Conservation (phyloP, 2,329 filamentous ascomycete genomes). For the Zymoseptoria brevis region DNA sequence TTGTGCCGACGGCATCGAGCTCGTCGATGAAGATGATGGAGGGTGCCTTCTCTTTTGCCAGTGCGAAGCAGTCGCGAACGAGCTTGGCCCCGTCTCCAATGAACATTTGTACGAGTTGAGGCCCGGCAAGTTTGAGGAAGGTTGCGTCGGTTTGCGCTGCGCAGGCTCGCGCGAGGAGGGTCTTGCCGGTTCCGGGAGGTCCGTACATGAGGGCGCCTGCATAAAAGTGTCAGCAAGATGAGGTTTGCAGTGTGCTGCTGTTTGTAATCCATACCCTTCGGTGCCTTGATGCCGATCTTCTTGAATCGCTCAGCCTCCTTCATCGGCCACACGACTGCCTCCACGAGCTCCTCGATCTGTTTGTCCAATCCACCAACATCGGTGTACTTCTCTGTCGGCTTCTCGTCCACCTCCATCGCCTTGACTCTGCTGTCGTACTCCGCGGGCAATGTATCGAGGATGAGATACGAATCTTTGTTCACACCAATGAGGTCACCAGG, state of each 20-base stretch:
- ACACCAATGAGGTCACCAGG: slow-evolving; percentile 95
- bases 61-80: slow-evolving; percentile 91
- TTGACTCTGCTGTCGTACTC: slow-evolving; percentile 99
- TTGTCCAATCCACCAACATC: slow-evolving; percentile 97
- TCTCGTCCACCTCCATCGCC: slow-evolving; percentile 99
- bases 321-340: slow-evolving; percentile 99
- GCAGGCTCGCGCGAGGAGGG: slow-evolving; percentile 85
- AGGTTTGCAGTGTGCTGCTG: not conserved
- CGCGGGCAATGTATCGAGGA: slow-evolving; percentile 90
- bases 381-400: slow-evolving; percentile 97
- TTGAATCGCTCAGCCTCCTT: slow-evolving; percentile 99
- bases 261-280: slow-evolving; percentile 77
- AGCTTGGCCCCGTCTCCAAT: slow-evolving; percentile 98
- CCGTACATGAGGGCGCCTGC: slow-evolving; percentile 96
- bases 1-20: slow-evolving; percentile 94
- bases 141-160: slow-evolving; percentile 97
- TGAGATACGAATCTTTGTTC: slow-evolving; percentile 97
- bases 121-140: slow-evolving; percentile 95
- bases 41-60: slow-evolving; percentile 97
- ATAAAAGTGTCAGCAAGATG: not conserved
- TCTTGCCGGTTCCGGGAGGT: slow-evolving; percentile 83
- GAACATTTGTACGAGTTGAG: slow-evolving; percentile 98
- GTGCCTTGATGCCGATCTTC: slow-evolving; percentile 99
- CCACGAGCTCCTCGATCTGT: slow-evolving; percentile 97
- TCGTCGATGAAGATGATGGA: slow-evolving; percentile 99